phyloP scores from a whole-genome alignment of 768 basidiomycete genomes.

The Psilocybe sp. region DNA sequence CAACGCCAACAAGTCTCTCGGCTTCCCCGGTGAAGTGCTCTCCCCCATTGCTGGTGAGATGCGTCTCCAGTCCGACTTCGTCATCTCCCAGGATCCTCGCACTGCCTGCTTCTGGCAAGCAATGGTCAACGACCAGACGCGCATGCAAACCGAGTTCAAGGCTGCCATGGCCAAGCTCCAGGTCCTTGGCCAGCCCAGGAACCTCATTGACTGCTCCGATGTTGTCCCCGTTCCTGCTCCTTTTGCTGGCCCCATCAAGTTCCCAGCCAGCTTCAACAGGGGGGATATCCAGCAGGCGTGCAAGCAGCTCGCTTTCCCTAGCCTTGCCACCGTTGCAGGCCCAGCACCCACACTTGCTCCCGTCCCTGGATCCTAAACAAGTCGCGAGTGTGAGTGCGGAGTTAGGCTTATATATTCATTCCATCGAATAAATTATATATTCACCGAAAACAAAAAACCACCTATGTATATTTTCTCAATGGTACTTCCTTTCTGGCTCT shows the following conservation, averaged over 20 bases:
- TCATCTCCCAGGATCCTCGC: conserved; percentile 7
- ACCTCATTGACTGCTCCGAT: conserved; percentile 8
- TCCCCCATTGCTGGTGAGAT: conserved; percentile 11
- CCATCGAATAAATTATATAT: no score
- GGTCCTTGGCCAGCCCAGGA: conserved; percentile 2
- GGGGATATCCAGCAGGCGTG: conserved; percentile 7
- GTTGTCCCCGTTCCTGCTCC: conserved; percentile 11
- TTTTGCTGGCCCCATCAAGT: conserved; percentile 8
- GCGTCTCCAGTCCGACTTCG: conserved; percentile 11
- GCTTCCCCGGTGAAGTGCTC: conserved; percentile 4
- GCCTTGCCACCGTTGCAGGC: conserved; percentile 4
- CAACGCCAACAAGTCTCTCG: conserved; percentile 3
- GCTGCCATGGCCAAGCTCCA: conserved; percentile 9
- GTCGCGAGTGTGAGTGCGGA: no score
- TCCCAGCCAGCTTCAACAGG: conserved; percentile 10
- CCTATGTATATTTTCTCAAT: no score
- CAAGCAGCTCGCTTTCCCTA: conserved; percentile 5
- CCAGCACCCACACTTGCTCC: conserved; percentile 6
- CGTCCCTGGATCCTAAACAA: background rate
- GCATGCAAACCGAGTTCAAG: conserved; percentile 8
- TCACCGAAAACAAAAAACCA: no score
- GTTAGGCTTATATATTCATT: no score
- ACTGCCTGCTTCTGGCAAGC: conserved; percentile 14
- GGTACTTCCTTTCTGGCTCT: no score
- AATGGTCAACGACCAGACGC: conserved; percentile 9